These are phyloP conservation scores for Xylariaceae sp. DNA, from an alignment of 2,329 filamentous ascomycete genomes.

Conservation along the genomic window DNA sequence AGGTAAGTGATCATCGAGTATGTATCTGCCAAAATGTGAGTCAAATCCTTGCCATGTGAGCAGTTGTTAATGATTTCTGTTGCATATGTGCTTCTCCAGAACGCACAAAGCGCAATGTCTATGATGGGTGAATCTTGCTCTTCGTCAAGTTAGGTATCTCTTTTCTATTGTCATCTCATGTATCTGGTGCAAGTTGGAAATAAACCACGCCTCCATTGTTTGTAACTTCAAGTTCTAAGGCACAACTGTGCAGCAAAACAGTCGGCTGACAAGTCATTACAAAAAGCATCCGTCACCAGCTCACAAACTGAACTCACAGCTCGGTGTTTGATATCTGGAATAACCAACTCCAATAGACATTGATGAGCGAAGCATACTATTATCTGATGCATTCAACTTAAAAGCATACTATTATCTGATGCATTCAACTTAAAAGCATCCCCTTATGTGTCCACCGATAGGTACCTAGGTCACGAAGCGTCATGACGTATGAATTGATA, in stretches of 20 bases:
- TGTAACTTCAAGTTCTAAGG: background rate
- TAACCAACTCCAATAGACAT: background rate
- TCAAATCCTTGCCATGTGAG: too few species aligned
- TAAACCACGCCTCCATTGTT: background rate
- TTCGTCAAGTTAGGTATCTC: background rate
- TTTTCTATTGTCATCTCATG: background rate
- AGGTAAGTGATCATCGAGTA: too few species aligned
- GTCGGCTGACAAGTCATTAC: constrained; percentile 1
- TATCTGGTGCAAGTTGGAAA: background rate
- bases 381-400: too few species aligned
- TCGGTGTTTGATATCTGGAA: constrained; percentile 1
- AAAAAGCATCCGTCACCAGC: background rate
- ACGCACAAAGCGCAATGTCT: too few species aligned
- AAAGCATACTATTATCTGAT: background rate
- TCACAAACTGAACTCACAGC: background rate
- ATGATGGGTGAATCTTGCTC: too few species aligned
- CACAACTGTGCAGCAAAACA: background rate
- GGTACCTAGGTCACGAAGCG: background rate
- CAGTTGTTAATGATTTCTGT: too few species aligned
- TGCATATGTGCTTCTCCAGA: too few species aligned
- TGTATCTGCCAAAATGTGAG: too few species aligned
- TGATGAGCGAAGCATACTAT: background rate
- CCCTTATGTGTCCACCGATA: background rate
- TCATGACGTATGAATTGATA: background rate
- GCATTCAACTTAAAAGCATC: background rate